A percentile compares a stretch with the other conserved stretches of the same genome.
Evolutionary conservation across 139 green algal genomes (phyloP).

Genomic region (Micractinium sp.): DNA sequence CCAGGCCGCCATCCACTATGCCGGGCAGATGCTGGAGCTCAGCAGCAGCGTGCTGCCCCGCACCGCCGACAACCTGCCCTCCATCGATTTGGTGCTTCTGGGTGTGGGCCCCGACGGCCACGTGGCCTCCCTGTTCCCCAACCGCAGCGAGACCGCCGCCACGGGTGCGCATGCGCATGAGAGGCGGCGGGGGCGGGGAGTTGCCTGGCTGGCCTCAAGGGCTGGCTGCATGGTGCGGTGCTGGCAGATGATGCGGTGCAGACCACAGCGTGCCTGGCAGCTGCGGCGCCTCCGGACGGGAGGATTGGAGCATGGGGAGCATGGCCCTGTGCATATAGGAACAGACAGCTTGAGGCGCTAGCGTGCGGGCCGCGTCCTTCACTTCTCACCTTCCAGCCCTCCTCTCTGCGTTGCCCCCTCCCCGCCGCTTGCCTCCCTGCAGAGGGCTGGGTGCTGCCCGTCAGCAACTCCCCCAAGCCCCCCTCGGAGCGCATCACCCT

Average conservation of each 20-base stretch:
- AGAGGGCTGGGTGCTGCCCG: constrained; percentile 86
- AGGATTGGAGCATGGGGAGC: no score
- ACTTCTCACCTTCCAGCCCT: no score
- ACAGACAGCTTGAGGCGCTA: no score
- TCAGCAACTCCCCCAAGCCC: constrained; percentile 96
- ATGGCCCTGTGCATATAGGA: background rate
- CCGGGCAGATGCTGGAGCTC: constrained; percentile 67
- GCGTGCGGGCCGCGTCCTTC: no score
- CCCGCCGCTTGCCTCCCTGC: background rate
- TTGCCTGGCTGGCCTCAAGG: no score
- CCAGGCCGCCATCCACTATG: constrained; percentile 61
- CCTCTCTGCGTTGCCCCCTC: background rate
- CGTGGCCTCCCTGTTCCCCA: constrained; percentile 98
- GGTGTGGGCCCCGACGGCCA: constrained; percentile 98
- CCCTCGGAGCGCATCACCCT: constrained; percentile 97
- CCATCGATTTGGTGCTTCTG: constrained; percentile 93
- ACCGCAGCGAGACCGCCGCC: constrained; percentile 61
- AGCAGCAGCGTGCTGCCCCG: constrained; percentile 62
- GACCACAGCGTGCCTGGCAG: no score
- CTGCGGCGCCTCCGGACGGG: no score
- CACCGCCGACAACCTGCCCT: constrained; percentile 63
- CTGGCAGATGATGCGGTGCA: no score
- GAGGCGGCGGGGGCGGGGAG: no score
- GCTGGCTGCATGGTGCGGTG: background rate
- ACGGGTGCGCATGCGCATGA: constrained; percentile 26